A percentile compares a stretch with the other conserved stretches of the same genome.
Conservation (phyloP, 176 grass and related monocot species). For the Zea luxurians region DNA sequence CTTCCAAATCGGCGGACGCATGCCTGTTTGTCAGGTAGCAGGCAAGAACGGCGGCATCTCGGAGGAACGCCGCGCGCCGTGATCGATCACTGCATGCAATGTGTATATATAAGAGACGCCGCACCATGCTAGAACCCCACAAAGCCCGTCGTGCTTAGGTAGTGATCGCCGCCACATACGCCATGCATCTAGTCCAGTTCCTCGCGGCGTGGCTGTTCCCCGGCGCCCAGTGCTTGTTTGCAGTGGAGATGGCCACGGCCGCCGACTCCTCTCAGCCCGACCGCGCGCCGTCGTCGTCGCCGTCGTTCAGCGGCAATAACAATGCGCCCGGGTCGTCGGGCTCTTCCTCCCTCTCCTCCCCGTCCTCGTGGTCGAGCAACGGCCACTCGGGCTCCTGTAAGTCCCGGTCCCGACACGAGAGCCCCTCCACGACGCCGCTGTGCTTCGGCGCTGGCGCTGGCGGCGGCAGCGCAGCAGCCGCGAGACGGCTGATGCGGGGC, state of each 20-base stretch:
- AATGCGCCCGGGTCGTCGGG: neutral
- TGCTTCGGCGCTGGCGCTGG: constrained; percentile 20
- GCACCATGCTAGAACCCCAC: neutral
- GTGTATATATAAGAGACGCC: neutral
- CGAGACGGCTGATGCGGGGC: neutral
- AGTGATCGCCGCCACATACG: neutral
- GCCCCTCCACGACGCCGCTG: neutral
- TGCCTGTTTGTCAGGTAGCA: neutral
- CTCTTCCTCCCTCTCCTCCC: neutral
- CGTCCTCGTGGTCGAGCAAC: neutral
- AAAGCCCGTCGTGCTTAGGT: neutral
- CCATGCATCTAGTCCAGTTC: constrained; percentile 29
- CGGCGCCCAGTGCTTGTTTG: neutral
- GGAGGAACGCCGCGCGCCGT: neutral
- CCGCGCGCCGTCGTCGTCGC: neutral
- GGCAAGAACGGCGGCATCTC: constrained; percentile 1
- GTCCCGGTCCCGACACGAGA: neutral
- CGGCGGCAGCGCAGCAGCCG: no score
- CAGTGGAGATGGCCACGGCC: neutral
- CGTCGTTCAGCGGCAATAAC: neutral
- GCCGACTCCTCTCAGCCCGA: neutral
- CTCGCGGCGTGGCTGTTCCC: constrained; percentile 35
- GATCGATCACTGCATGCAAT: neutral
- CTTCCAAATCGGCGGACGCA: neutral
- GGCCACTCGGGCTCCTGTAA: neutral